Evolutionary conservation across 2,329 filamentous ascomycete species (phyloP), one percentile per base, ranked within the genome.

Genomic region (Albifimbria verrucaria): DNA sequence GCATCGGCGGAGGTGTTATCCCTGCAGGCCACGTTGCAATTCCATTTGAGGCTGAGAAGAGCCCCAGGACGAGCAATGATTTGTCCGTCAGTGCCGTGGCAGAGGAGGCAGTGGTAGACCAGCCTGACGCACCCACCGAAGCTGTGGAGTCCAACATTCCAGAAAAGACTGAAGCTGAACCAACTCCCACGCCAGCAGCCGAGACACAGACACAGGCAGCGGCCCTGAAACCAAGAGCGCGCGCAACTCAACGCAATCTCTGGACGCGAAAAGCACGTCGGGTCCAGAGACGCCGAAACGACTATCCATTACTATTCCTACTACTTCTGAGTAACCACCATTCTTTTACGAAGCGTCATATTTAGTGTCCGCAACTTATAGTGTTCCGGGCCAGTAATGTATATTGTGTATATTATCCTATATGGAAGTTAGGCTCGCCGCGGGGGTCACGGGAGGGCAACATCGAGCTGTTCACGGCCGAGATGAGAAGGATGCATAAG

Each of bases 1-100:
- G 94, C 52, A 85, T 99, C 50, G 93, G 93, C 23, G 94, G 92
- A 24, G 94, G 94, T 15, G 91, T 99, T 2, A 75, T 97, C 12
- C 94, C 93, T 1, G 77, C 81, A 10, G 62, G 64, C 11, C 72
- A 71, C 22, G 57, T 51, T 4, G 52, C 63, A n/a, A 55, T 61
- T 2, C 56, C 62, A 7, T 48, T 59, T 15, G 65, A 66, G n/a
- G 22, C 60, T 18, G 68, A 71, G 11, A 70, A 67, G 52, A 72
- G 66, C 49, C 60, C 62, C 15, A 66, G 67, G 12, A 58, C 56
- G 46, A 75, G 71, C 36, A 64, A 71, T n/a, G 72, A 74, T 22
- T 39, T 39, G 32, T n/a, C 32, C 18, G 32, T n/a, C 11, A n/a
- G 18, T 6, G 18, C 32, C 32, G 12, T n/a, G 4, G 4, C 32